Evolutionary conservation across 305 asterid species (phyloP).

Genomic region (Solanum hybrid): DNA sequence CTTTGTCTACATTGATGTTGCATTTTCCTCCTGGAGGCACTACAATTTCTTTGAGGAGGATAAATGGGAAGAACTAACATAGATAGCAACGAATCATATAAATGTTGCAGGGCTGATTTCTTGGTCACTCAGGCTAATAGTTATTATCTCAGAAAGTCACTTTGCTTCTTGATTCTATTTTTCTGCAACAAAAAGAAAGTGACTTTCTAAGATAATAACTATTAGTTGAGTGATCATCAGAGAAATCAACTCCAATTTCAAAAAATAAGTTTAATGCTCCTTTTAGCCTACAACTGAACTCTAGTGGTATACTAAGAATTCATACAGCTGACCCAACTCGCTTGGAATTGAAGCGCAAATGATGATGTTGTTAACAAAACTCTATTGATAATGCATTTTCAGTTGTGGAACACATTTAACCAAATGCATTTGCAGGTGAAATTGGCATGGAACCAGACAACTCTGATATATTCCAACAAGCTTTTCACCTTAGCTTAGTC

Average conservation of each 20-base stretch:
- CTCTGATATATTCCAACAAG: neutral
- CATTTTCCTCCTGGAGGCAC: neutral
- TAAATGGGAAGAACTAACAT: neutral
- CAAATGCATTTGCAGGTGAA: conserved; percentile 1
- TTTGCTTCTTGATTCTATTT: neutral
- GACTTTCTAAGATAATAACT: neutral
- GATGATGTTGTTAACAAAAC: neutral
- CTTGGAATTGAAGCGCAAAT: neutral
- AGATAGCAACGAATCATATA: neutral
- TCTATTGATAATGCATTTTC: neutral
- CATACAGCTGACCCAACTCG: neutral
- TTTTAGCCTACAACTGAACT: neutral
- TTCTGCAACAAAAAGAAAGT: neutral
- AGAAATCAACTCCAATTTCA: neutral
- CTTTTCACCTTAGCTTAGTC: neutral
- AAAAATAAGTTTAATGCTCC: neutral
- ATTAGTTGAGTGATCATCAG: neutral
- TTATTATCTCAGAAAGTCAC: neutral
- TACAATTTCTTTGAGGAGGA: neutral
- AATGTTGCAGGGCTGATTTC: neutral
- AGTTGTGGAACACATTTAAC: neutral
- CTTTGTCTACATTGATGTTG: neutral
- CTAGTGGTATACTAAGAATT: neutral
- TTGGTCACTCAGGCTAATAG: neutral
- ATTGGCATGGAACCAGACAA: neutral